Evolutionary conservation across 2,329 filamentous ascomycete genomes (phyloP).

Genomic region (Verticillium zaregamsianum): DNA sequence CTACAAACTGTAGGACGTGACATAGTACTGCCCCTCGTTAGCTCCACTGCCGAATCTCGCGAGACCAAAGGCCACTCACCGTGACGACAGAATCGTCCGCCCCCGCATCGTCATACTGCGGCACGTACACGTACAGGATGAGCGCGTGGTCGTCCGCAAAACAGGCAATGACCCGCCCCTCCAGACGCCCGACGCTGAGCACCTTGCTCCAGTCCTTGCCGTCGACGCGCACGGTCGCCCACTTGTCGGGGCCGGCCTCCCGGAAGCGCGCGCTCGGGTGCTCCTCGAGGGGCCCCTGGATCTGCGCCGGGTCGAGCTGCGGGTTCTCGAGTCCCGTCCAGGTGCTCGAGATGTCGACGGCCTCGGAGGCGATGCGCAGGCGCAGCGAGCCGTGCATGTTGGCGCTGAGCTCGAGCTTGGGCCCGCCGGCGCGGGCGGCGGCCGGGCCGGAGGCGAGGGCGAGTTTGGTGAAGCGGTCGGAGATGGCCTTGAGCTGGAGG

Average conservation of each 20-base stretch:
- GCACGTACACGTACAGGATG: conserved; percentile 78
- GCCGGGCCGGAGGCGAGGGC: conserved; percentile 51
- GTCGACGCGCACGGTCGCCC: conserved; percentile 88
- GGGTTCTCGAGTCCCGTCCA: conserved; percentile 89
- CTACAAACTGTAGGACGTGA: conserved; percentile 31
- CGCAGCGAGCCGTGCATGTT: conserved; percentile 91
- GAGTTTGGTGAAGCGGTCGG: conserved; percentile 90
- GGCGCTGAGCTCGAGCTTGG: conserved; percentile 80
- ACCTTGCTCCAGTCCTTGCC: conserved; percentile 92
- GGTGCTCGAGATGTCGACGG: conserved; percentile 76
- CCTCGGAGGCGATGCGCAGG: conserved; percentile 76
- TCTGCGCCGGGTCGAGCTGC: conserved; percentile 73
- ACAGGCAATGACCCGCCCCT: conserved; percentile 89
- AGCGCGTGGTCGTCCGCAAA: conserved; percentile 77
- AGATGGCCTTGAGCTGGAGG: conserved; percentile 86
- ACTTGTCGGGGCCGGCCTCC: conserved; percentile 71
- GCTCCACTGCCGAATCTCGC: not conserved
- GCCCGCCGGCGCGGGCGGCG: conserved; percentile 27
- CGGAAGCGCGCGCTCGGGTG: conserved; percentile 80
- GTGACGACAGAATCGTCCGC: conserved; percentile 73
- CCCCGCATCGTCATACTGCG: conserved; percentile 61
- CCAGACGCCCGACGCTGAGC: conserved; percentile 85
- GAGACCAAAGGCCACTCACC: conserved; percentile 38
- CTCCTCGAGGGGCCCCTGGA: conserved; percentile 67
- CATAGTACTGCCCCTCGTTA: conserved; percentile 27